Evolutionary conservation across 768 basidiomycete genomes (phyloP).

Genomic region (Lepiota subincarnata): DNA sequence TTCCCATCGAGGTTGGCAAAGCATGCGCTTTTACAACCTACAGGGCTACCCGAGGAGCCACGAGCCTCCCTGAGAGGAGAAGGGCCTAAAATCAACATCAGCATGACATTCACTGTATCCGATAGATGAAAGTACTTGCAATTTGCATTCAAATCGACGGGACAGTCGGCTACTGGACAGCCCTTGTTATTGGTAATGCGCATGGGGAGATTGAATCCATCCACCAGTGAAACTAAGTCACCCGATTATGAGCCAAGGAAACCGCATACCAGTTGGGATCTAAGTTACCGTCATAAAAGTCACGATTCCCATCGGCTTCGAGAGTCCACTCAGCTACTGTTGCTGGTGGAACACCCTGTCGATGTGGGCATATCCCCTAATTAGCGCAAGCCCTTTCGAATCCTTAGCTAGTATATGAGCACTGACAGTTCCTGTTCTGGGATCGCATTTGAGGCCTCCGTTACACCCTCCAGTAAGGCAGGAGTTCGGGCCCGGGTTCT

Average conservation of each 20-base stretch:
- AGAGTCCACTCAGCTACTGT: slow-evolving; percentile 67
- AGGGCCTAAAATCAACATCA: slow-evolving; percentile 23
- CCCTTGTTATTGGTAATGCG: slow-evolving; percentile 51
- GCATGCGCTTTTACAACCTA: slow-evolving; percentile 63
- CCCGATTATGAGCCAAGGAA: not conserved
- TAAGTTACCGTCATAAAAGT: slow-evolving; percentile 58
- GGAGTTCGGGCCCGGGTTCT: slow-evolving; percentile 42
- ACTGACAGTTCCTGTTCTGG: slow-evolving; percentile 41
- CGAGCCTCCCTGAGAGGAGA: slow-evolving; percentile 46
- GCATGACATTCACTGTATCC: not conserved
- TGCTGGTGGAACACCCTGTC: slow-evolving; percentile 58
- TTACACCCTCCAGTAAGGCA: slow-evolving; percentile 61
- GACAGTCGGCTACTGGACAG: slow-evolving; percentile 53
- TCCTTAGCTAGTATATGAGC: too few species aligned
- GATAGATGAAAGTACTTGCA: slow-evolving; percentile 13
- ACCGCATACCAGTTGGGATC: not conserved
- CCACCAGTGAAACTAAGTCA: slow-evolving; percentile 55
- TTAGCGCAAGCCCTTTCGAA: not conserved
- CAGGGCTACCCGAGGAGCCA: slow-evolving; percentile 46
- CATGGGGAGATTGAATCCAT: slow-evolving; percentile 62
- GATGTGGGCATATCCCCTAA: too few species aligned
- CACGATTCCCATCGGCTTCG: slow-evolving; percentile 33
- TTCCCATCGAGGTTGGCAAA: slow-evolving; percentile 39
- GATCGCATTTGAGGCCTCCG: slow-evolving; percentile 54
- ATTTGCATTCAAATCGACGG: slow-evolving; percentile 54